A percentile compares a stretch with the other conserved stretches of the same genome.
Evolutionary conservation across 1,284 basidiomycete genomes (phyloP).

Genomic region (Apiotrichum sp.): DNA sequence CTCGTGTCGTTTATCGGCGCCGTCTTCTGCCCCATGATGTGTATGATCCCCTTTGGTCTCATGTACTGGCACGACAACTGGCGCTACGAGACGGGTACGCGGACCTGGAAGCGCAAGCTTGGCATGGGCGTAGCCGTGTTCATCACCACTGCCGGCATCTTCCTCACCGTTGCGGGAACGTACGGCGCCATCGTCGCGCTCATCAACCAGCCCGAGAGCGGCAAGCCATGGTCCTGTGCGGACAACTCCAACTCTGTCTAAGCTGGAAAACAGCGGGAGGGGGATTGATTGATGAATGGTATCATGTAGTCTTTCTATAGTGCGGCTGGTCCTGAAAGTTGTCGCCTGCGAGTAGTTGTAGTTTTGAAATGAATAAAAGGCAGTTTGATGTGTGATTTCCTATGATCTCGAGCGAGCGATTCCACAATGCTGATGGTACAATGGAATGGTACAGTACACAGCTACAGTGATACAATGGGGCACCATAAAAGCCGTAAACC

Average conservation of each 20-base stretch:
- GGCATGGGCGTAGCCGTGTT: slow-evolving; percentile 16
- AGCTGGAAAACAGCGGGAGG: too few species aligned
- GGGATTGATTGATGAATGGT: too few species aligned
- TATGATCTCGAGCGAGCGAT: too few species aligned
- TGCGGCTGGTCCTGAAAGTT: too few species aligned
- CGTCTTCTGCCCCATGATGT: slow-evolving; percentile 8
- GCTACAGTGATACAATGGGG: too few species aligned
- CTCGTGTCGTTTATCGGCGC: slow-evolving; percentile 22
- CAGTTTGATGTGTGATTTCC: too few species aligned
- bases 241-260: slow-evolving; percentile 12
- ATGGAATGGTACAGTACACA: too few species aligned
- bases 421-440: too few species aligned
- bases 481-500: too few species aligned
- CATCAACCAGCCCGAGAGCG: slow-evolving; percentile 1
- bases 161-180: slow-evolving; percentile 27
- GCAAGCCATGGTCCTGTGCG: slow-evolving; percentile 16
- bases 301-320: too few species aligned
- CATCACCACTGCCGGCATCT: slow-evolving; percentile 22
- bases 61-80: slow-evolving; percentile 29
- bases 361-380: too few species aligned
- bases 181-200: slow-evolving; percentile 20
- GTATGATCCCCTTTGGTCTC: slow-evolving; percentile 9
- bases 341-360: too few species aligned
- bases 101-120: neutral
- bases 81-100: neutral